Conservation (phyloP, 805 yeast genomes). For the Torulaspora delbrueckii region DNA sequence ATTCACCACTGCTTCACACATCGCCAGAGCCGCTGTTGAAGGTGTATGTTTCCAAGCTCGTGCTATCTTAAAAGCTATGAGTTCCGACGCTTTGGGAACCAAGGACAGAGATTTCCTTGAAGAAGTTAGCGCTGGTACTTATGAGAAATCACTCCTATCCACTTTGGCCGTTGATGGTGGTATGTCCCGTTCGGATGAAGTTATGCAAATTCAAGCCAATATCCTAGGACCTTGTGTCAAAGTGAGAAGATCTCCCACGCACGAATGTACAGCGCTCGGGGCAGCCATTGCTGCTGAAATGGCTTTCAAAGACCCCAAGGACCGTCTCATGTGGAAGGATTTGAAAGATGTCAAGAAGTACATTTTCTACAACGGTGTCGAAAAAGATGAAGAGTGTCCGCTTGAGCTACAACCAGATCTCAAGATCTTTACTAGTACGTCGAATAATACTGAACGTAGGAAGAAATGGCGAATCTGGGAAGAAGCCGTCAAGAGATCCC, state of each 20-base stretch:
- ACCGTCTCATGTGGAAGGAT: conserved; percentile 65
- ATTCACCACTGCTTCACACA: conserved; percentile 84
- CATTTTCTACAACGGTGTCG: conserved; percentile 90
- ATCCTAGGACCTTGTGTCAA: conserved; percentile 82
- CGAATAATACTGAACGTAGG: conserved; percentile 55
- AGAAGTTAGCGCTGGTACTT: conserved; percentile 37
- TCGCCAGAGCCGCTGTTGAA: conserved; percentile 91
- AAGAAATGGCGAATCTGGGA: conserved; percentile 77
- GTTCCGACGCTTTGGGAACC: conserved; percentile 68
- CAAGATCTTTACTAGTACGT: conserved; percentile 38
- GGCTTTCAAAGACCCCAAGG: conserved; percentile 43
- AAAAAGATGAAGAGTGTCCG: conserved; percentile 30
- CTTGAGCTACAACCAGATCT: conserved; percentile 22
- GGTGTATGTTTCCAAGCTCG: conserved; percentile 93
- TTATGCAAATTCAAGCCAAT: conserved; percentile 91
- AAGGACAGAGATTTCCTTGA: conserved; percentile 49
- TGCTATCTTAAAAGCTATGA: conserved; percentile 87
- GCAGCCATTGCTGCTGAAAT: conserved; percentile 95
- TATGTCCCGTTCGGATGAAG: conserved; percentile 84
- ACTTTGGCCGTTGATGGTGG: conserved; percentile 87
- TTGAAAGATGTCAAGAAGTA: conserved; percentile 78
- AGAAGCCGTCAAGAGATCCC: conserved; percentile 73
- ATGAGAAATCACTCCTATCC: conserved; percentile 48
- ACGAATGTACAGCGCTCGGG: conserved; percentile 93
- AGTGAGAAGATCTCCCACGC: conserved; percentile 71